Conservation (phyloP, 1,284 basidiomycete species). For the Cryptococcus sp. region DNA sequence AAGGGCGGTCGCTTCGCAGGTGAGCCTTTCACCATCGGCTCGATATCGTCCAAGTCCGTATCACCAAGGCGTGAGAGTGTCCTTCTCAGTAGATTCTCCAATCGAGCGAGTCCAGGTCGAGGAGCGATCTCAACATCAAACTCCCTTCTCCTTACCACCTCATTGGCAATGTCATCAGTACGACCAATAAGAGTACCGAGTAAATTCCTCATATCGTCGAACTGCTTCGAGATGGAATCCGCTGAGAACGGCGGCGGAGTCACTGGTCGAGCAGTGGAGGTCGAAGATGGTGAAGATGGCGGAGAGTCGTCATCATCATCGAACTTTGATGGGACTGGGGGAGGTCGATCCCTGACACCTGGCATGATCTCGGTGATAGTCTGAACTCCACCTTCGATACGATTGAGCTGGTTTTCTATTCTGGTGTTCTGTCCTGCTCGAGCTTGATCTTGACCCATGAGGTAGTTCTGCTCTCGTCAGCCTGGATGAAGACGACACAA, state of each 20-base stretch:
- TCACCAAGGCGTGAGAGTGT: conserved; percentile 30
- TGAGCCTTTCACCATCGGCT: background rate
- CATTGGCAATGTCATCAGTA: conserved; percentile 29
- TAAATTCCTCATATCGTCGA: conserved; percentile 36
- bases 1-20: background rate
- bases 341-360: conserved; percentile 23
- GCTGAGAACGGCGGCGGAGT: conserved; percentile 37
- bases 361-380: conserved; percentile 23
- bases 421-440: conserved; percentile 31
- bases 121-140: conserved; percentile 22
- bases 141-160: conserved; percentile 16
- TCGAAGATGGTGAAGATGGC: conserved; percentile 20
- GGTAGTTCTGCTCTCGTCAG: conserved; percentile 23
- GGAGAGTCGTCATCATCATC: conserved; percentile 18
- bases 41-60: conserved; percentile 17
- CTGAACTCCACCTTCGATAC: conserved; percentile 40
- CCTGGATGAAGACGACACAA: background rate
- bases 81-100: conserved; percentile 38
- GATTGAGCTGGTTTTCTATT: conserved; percentile 37
- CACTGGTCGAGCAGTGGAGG: conserved; percentile 32
- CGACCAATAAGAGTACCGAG: conserved; percentile 36
- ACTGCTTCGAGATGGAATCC: conserved; percentile 21
- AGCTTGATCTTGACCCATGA: conserved; percentile 40
- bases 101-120: conserved; percentile 17
- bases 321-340: conserved; percentile 33